Percentiles rank a stretch among this genome's conserved stretches.
phyloP scores from a whole-genome alignment of 495 filamentous ascomycete genomes.

The Penicillium cinerascens region DNA sequence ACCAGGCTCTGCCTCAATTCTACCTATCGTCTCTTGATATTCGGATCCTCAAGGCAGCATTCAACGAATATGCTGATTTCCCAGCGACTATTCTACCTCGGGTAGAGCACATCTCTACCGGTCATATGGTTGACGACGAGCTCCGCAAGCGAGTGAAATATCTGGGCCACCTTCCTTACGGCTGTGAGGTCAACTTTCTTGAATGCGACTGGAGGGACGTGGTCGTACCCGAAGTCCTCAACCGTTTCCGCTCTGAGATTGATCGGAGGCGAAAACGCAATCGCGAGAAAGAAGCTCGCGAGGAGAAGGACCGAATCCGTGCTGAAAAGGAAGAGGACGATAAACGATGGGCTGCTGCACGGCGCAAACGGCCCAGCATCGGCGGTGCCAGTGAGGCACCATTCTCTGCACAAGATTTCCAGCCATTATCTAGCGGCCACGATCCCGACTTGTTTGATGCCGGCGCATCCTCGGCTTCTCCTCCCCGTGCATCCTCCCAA shows the following conservation, averaged over 20 bases:
- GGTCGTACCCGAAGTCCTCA: conserved; percentile 70
- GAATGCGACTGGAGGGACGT: conserved; percentile 98
- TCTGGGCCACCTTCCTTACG: conserved; percentile 83
- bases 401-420: conserved; percentile 58
- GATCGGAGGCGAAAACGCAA: conserved; percentile 75
- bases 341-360: conserved; percentile 53
- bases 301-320: conserved; percentile 84
- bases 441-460: conserved; percentile 41
- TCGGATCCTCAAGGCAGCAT: conserved; percentile 86
- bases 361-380: conserved; percentile 44
- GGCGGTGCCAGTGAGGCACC: conserved; percentile 34
- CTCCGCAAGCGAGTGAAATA: conserved; percentile 86
- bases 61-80: conserved; percentile 77
- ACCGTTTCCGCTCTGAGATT: conserved; percentile 69
- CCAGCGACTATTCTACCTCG: conserved; percentile 87
- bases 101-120: conserved; percentile 87
- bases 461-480: conserved; percentile 52
- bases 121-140: conserved; percentile 87
- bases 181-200: conserved; percentile 89
- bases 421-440: conserved; percentile 54
- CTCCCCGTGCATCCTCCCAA: conserved; percentile 51
- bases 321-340: conserved; percentile 82
- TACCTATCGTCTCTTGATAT: conserved; percentile 95
- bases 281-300: conserved; percentile 78
- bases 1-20: conserved; percentile 83